Conservation (phyloP, 1,284 basidiomycete species). For the Termitomyces sp. region DNA sequence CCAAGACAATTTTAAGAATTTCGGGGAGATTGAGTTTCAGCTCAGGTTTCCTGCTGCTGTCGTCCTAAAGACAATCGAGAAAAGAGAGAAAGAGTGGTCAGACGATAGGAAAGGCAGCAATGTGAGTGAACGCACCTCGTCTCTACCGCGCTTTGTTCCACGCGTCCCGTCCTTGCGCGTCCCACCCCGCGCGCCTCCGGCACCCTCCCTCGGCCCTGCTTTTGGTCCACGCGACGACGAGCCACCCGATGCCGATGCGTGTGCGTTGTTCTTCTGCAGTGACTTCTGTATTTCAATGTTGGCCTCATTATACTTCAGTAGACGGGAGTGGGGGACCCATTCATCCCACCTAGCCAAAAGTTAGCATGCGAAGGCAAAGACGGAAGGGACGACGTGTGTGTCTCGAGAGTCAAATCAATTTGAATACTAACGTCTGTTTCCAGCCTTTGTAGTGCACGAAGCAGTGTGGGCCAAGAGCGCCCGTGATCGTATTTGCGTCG, state of each 20-base stretch:
- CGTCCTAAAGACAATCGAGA: conserved; percentile 41
- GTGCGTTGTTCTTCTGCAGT: conserved; percentile 39
- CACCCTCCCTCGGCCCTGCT: conserved; percentile 33
- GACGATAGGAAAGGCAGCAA: conserved; percentile 2
- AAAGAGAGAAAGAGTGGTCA: not conserved
- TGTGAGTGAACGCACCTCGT: conserved; percentile 43
- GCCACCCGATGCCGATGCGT: conserved; percentile 27
- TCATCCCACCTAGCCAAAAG: conserved; percentile 82
- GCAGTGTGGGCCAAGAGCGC: conserved; percentile 77
- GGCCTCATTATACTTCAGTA: conserved; percentile 84
- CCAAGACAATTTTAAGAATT: conserved; percentile 80
- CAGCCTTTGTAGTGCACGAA: conserved; percentile 99
- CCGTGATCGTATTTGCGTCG: conserved; percentile 63
- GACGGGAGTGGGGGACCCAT: conserved; percentile 83
- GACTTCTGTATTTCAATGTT: conserved; percentile 80
- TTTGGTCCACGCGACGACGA: conserved; percentile 28
- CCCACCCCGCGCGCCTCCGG: conserved; percentile 34
- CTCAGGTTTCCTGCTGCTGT: conserved; percentile 73
- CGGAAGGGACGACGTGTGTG: not conserved
- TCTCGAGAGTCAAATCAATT: not conserved
- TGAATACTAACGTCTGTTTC: conserved; percentile 84
- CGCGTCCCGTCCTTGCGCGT: conserved; percentile 48
- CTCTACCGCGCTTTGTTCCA: conserved; percentile 58
- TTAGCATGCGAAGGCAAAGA: not conserved
- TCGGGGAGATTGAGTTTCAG: conserved; percentile 92